Conservation (phyloP, 495 filamentous ascomycete genomes). For the Xylona heveae region DNA sequence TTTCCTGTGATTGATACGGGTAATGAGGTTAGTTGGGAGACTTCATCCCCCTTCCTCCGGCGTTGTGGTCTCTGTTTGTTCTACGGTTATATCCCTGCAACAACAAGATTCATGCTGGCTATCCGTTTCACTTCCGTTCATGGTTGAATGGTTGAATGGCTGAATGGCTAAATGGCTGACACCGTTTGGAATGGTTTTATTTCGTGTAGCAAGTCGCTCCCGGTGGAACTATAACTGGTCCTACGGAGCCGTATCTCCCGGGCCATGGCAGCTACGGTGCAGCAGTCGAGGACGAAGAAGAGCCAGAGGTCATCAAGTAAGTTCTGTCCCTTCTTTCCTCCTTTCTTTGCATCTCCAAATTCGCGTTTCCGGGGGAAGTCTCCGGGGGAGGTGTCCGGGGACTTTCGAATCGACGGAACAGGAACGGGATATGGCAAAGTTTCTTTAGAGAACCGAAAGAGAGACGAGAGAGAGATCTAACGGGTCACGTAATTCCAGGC, state of each 20-base stretch:
- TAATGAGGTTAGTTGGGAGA: constrained; percentile 44
- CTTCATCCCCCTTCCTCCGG: neutral
- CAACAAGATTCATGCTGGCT: too few species aligned
- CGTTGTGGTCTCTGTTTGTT: too few species aligned
- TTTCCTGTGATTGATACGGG: constrained; percentile 66
- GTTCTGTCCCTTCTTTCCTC: neutral
- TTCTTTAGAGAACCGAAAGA: too few species aligned
- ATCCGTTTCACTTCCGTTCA: constrained; percentile 1
- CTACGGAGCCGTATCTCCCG: constrained; percentile 47
- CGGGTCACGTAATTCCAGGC: constrained; percentile 14
- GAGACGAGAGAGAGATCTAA: too few species aligned
- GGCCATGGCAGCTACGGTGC: constrained; percentile 28
- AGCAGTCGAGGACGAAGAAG: constrained; percentile 40
- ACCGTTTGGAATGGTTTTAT: too few species aligned
- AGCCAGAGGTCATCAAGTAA: constrained; percentile 67
- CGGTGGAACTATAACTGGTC: constrained; percentile 73
- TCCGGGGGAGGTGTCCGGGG: too few species aligned
- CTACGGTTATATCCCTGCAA: too few species aligned
- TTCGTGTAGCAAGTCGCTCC: constrained; percentile 52
- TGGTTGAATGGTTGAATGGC: neutral
- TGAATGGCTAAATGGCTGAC: too few species aligned
- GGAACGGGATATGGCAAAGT: too few species aligned
- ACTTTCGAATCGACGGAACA: too few species aligned
- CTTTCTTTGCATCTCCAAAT: neutral
- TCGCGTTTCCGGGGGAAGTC: too few species aligned